Conservation (phyloP, 495 filamentous ascomycete species). For the Aspergillus coremiiformis region DNA sequence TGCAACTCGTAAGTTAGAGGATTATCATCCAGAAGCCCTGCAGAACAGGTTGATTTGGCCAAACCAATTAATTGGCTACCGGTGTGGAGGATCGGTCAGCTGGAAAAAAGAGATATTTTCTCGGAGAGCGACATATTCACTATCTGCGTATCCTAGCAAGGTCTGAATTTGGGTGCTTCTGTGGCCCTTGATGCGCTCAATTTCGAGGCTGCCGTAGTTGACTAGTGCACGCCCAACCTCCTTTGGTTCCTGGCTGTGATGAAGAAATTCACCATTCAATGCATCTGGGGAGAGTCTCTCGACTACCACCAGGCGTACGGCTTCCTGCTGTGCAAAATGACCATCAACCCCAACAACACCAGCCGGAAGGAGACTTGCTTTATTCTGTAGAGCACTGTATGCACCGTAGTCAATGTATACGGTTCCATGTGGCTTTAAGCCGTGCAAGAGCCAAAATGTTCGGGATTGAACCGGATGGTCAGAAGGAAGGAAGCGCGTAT, state of each 20-base stretch:
- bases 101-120: constrained; percentile 79
- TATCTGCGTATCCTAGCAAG: constrained; percentile 83
- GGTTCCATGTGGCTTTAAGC: constrained; percentile 84
- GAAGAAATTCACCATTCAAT: constrained; percentile 37
- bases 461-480: constrained; percentile 79
- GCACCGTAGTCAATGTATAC: constrained; percentile 89
- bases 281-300: constrained; percentile 39
- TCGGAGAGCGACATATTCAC: constrained; percentile 84
- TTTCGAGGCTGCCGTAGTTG: constrained; percentile 84
- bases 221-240: constrained; percentile 90
- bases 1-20: not conserved
- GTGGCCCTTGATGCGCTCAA: constrained; percentile 73
- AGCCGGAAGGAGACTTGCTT: constrained; percentile 84
- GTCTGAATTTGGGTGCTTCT: constrained; percentile 72
- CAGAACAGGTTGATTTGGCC: not conserved
- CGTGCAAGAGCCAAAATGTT: constrained; percentile 95
- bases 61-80: not conserved
- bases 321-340: constrained; percentile 83
- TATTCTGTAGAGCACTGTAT: constrained; percentile 64
- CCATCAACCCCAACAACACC: constrained; percentile 88
- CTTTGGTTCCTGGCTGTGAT: constrained; percentile 43
- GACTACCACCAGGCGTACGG: constrained; percentile 75
- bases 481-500: constrained; percentile 91
- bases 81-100: constrained; percentile 15
- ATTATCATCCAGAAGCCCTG: not conserved